Evolutionary conservation across 306 rosid species (phyloP).

Genomic region (Rosa lucieae): DNA sequence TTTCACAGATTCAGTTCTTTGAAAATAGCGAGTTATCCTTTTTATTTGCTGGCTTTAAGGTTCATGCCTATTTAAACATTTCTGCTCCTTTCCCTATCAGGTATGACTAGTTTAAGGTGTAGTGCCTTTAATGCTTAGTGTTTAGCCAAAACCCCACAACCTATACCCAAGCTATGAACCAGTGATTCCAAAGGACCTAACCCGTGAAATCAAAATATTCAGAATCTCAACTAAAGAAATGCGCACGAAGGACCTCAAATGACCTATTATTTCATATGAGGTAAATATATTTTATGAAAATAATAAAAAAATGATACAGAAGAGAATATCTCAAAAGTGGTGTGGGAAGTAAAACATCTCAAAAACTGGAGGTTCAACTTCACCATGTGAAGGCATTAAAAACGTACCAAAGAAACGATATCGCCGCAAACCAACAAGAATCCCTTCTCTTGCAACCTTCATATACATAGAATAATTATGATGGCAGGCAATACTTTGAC

Average conservation of each 20-base stretch:
- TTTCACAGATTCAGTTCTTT: not conserved
- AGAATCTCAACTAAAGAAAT: not conserved
- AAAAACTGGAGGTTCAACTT: not conserved
- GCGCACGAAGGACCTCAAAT: not conserved
- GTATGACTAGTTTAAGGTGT: not conserved
- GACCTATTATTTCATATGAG: not conserved
- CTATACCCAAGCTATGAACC: not conserved
- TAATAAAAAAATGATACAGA: not conserved
- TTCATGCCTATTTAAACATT: not conserved
- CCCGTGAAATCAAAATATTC: not conserved
- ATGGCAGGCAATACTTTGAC: not conserved
- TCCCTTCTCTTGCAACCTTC: constrained; percentile 66
- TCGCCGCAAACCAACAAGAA: constrained; percentile 57
- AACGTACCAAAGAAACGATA: constrained; percentile 70
- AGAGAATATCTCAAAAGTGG: not conserved
- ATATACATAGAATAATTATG: constrained; percentile 30
- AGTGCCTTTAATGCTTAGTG: not conserved
- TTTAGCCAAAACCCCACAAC: not conserved
- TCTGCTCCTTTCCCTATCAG: not conserved
- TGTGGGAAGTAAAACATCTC: not conserved
- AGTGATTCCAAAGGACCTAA: not conserved
- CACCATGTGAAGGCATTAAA: constrained; percentile 1
- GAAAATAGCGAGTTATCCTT: not conserved
- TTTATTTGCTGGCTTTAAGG: not conserved
- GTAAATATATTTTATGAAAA: not conserved